Evolutionary conservation across 2,329 filamentous ascomycete species (phyloP), one percentile per base, ranked within the genome.

Genomic region (Aspergillus pseudoglaucus): DNA sequence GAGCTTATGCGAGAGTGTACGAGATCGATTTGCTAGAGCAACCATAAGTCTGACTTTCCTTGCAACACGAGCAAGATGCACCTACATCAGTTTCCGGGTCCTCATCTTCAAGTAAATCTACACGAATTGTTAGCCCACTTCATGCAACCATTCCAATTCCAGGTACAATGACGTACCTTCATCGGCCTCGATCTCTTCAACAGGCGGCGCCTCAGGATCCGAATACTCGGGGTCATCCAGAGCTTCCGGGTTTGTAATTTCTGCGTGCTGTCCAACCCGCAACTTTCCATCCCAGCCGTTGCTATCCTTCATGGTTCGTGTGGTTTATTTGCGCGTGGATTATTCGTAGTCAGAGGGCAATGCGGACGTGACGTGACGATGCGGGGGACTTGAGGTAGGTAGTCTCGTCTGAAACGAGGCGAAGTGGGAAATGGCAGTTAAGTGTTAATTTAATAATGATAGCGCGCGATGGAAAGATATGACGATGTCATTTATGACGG

Each of bases 221-320:
- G 88, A 93, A 63, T 91, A 89, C 46, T 95, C 90, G 0, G 87
- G 82, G 60, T 96, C 90, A 39, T 86, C 87, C 45, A 95, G 69
- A 8, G 87, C 88, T 62, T 93, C 88, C 2, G 88, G 86, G 61
- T 95, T 94, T 20, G 79, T 75, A 42, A 94, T 73, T 27, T 81
- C 74, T 2, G 83, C 77, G 62, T 80, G 84, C 59, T 83, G 83
- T 52, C 87, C 83, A 44, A 95, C 71, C 38, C 71, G 59, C 49
- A 73, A 54, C 54, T 75, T 75, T 25, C 71, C 72, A 54, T 74
- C 72, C 72, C 70, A 74, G 45, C 71, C 71, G 55, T 67, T 67
- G 50, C 64, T 68, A 54, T 69, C 69, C 51, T 68, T 71, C 68
- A 70, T 69, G 30, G 42, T 50, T 38, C 35, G 38, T 42, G 10